Conservation (phyloP, 345 rosid species). For the Erysimum cheiranthoides region DNA sequence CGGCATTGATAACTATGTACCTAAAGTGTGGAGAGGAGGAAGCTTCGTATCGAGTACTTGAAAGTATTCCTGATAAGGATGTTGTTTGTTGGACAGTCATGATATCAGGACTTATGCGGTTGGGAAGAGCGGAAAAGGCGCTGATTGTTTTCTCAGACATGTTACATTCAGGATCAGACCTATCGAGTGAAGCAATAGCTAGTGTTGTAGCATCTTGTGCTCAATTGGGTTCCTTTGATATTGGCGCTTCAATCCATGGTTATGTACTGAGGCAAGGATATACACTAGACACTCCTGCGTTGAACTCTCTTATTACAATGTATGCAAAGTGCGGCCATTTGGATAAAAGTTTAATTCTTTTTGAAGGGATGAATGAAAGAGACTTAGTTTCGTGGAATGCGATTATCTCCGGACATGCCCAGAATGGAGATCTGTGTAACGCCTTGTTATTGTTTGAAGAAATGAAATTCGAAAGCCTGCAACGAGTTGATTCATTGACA, state of each 20-base stretch:
- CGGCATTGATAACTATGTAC: slow-evolving; percentile 70
- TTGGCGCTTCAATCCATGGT: slow-evolving; percentile 72
- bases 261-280: slow-evolving; percentile 58
- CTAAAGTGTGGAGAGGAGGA: slow-evolving; percentile 59
- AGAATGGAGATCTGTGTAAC: slow-evolving; percentile 56
- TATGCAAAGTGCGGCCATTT: slow-evolving; percentile 66
- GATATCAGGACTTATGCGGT: slow-evolving; percentile 82
- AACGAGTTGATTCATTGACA: slow-evolving; percentile 68
- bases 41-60: slow-evolving; percentile 56
- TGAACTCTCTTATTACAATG: slow-evolving; percentile 76
- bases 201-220: slow-evolving; percentile 74
- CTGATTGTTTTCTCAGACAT: slow-evolving; percentile 56
- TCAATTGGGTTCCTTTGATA: slow-evolving; percentile 56
- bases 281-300: slow-evolving; percentile 55
- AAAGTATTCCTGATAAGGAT: slow-evolving; percentile 55
- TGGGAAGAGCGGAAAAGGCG: slow-evolving; percentile 62
- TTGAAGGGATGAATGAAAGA: slow-evolving; percentile 55
- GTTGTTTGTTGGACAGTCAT: slow-evolving; percentile 75
- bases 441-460: slow-evolving; percentile 58
- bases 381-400: slow-evolving; percentile 90
- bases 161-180: slow-evolving; percentile 54
- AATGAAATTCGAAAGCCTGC: slow-evolving; percentile 50
- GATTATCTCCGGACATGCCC: slow-evolving; percentile 69
- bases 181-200: slow-evolving; percentile 66
- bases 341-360: slow-evolving; percentile 60